Conservation (phyloP, 1,139 yeast genomes). For the Wickerhamomyces sp. region DNA sequence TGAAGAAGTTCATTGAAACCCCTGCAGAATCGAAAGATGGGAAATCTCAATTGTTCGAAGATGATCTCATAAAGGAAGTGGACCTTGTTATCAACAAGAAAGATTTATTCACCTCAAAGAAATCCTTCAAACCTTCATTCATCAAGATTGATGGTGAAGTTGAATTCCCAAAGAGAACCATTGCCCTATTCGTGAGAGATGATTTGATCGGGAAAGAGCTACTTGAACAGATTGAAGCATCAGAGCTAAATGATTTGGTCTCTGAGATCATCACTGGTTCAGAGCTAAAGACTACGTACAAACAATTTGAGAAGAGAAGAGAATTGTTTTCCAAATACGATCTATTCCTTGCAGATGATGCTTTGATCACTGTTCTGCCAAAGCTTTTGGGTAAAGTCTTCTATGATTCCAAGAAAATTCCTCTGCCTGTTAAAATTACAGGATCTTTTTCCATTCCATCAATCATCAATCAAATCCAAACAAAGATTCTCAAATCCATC, state of each 20-base stretch:
- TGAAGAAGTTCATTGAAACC: slow-evolving; percentile 39
- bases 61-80: slow-evolving; percentile 42
- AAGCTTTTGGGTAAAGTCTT: slow-evolving; percentile 77
- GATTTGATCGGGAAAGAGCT: slow-evolving; percentile 49
- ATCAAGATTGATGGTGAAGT: slow-evolving; percentile 29
- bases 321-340: slow-evolving; percentile 57
- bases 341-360: slow-evolving; percentile 79
- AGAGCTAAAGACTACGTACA: slow-evolving; percentile 61
- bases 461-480: slow-evolving; percentile 53
- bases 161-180: slow-evolving; percentile 37
- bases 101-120: slow-evolving; percentile 57
- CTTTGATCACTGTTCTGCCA: slow-evolving; percentile 75
- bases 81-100: slow-evolving; percentile 44
- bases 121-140: slow-evolving; percentile 68
- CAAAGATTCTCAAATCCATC: slow-evolving; percentile 48
- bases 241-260: slow-evolving; percentile 27
- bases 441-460: slow-evolving; percentile 48
- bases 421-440: slow-evolving; percentile 60
- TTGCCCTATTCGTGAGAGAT: slow-evolving; percentile 76
- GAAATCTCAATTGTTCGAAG: slow-evolving; percentile 45
- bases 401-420: slow-evolving; percentile 59
- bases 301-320: slow-evolving; percentile 67
- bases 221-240: slow-evolving; percentile 55
- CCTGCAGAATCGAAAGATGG: slow-evolving; percentile 28
- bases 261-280: slow-evolving; percentile 42